A percentile compares a stretch with the other conserved stretches of the same genome.
These are phyloP conservation scores for Lactarius akahatsu DNA, from an alignment of 768 basidiomycete species.

Conservation along the genomic window DNA sequence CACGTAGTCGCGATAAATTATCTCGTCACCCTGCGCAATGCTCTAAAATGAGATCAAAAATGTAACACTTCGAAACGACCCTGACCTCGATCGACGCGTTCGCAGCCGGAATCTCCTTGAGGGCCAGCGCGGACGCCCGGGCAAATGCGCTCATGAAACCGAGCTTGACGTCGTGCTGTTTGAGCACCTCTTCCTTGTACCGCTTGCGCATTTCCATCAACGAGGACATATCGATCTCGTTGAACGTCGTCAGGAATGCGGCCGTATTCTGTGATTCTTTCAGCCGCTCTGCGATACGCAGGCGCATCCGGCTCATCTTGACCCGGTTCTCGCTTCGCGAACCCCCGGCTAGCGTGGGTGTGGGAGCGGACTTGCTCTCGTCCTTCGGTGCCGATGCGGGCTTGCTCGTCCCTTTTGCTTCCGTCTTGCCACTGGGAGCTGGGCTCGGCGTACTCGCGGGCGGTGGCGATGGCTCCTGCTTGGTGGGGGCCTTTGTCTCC, in stretches of 20 bases:
- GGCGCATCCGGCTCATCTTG: conserved; percentile 99
- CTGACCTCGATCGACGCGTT: conserved; percentile 84
- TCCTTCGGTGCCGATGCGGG: conserved; percentile 31
- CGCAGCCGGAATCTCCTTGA: conserved; percentile 89
- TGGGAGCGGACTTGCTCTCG: conserved; percentile 31
- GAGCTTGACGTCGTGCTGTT: conserved; percentile 92
- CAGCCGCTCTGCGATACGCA: conserved; percentile 94
- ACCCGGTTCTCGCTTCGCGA: conserved; percentile 87
- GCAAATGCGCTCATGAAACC: conserved; percentile 99
- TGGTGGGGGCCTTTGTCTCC: conserved; percentile 44
- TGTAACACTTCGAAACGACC: conserved; percentile 31
- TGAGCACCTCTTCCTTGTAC: conserved; percentile 90
- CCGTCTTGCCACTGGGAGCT: conserved; percentile 40
- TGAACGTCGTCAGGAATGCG: conserved; percentile 96
- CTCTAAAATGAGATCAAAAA: conserved; percentile 31
- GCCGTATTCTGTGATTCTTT: conserved; percentile 98
- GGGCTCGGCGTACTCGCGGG: conserved; percentile 32
- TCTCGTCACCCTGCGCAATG: conserved; percentile 62
- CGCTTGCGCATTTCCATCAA: conserved; percentile 86
- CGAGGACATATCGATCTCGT: conserved; percentile 99
- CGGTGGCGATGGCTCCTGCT: conserved; percentile 46
- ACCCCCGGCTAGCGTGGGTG: conserved; percentile 42
- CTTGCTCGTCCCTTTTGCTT: conserved; percentile 38
- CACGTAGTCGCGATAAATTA: conserved; percentile 89
- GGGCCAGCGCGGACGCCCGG: conserved; percentile 75